Base-by-base conservation (phyloP, 768 basidiomycete species). In the Tylopilus plumbeoviolaceoides region DNA sequence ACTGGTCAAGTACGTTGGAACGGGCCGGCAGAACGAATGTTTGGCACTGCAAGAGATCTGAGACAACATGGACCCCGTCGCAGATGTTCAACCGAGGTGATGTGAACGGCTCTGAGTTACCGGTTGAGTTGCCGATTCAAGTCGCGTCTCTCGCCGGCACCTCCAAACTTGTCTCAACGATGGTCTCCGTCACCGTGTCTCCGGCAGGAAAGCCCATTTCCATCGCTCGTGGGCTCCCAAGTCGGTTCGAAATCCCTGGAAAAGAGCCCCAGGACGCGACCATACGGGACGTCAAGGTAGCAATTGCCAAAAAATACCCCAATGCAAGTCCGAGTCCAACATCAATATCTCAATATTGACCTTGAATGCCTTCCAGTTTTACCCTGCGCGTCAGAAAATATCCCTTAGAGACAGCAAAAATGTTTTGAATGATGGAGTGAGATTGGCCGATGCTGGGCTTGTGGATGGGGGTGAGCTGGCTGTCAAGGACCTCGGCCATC, bases 401-500 rank as follows among this genome's bases (percentile, higher is more conserved):
- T 75, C 83, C 1, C 67, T 84, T 4, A 82, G 81, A 48, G 83
- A 79, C 47, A 80, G 83, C 42, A 79, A 77, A 50, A 83, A 80
- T 51, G 64, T 81, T 5, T 75, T 91, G 15, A 72, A 79, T 1
- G 87, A 94, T 51, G 82, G 83, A 15, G 72, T 75, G 38, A 79
- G 78, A 30, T 67, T 98, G 42, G 68, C 66, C 14, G 75, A 79
- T 25, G 77, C 81, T n/a, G 81, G 80, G 0, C 65, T 91, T 4
- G 63, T 61, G 10, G 77, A 84, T 18, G 85, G 80, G 10, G 78
- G 77, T n/a, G 83, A 85, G 53, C 62, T 98, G 35, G 70, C 78
- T 35, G 76, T 94, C 54, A 97, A 97, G 70, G 97, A 98, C 70
- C 73, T 98, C 28, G 97, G 97, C 0, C 80, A 87, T 7, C 97